Conservation (phyloP, 2,329 filamentous ascomycete species). For the Botrytis aclada region DNA sequence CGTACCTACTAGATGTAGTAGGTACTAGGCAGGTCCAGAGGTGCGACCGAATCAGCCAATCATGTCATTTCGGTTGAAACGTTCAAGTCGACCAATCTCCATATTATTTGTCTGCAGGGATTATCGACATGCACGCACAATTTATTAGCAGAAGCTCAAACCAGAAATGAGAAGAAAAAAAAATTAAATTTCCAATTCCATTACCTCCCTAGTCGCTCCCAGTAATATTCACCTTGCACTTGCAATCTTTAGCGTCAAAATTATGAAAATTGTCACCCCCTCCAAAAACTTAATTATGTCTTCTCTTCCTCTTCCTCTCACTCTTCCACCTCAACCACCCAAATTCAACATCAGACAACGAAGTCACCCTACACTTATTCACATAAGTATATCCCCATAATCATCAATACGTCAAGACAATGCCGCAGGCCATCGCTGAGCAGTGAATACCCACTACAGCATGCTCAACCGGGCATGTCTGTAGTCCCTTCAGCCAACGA, state of each 20-base stretch:
- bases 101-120: background rate
- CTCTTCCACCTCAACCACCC: slow-evolving; percentile 27
- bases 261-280: slow-evolving; percentile 11
- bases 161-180: background rate
- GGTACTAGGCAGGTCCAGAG: background rate
- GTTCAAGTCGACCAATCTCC: background rate
- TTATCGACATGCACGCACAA: background rate
- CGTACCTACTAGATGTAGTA: background rate
- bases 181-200: background rate
- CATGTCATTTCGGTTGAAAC: background rate
- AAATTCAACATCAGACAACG: slow-evolving; percentile 55
- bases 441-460: slow-evolving; percentile 88
- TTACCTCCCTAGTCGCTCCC: background rate
- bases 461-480: slow-evolving; percentile 53
- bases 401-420: slow-evolving; percentile 67
- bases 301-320: slow-evolving; percentile 24
- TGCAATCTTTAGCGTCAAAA: background rate
- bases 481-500: slow-evolving; percentile 86
- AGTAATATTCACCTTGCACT: background rate
- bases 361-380: slow-evolving; percentile 54
- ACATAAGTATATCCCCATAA: slow-evolving; percentile 32
- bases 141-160: background rate
- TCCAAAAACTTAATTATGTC: slow-evolving; percentile 27
- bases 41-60: background rate
- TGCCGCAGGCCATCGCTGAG: slow-evolving; percentile 79